Base-by-base conservation (phyloP, 805 yeast genomes). In the Dipodascus geniculatus region DNA sequence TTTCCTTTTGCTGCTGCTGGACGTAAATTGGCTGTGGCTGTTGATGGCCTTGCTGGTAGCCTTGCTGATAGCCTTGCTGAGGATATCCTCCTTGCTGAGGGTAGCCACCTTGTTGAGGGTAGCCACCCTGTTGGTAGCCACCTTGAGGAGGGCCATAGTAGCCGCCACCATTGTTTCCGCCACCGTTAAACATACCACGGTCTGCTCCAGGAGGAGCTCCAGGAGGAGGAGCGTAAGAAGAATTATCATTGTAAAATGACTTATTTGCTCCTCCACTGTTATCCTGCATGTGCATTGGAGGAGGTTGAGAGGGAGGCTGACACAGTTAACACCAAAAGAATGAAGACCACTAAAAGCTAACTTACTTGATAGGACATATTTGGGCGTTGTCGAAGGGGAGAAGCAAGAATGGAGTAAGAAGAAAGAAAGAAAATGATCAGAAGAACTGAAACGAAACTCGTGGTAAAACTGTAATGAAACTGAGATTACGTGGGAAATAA, bases 21-120 rank as follows among this genome's bases (percentile, higher is more conserved):
- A 60, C 63, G 19, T 56, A 57, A 48, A 53, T 52, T 6, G 50
- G 57, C 58, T 51, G 60, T 50, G 52, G 57, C 56, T 28, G 53
- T 33, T 48, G 52, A n/a, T 42, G n/a, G 28, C 49, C 49, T 17
- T 22, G 49, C 31, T 47, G 51, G 8, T 16, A 24, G 38, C 35
- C n/a, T 16, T 49, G 53, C 16, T 48, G 24, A 28, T 54, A 51
- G 6, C 52, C 53, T 8, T 22, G 47, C 50, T 51, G 58, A 8
- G 42, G 55, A 23, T 52, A 49, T n/a, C 56, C 54, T 23, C 51
- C 53, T 48, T 51, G 54, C 48, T 56, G 57, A 47, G 44, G 51
- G 35, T 56, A 54, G 3, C 56, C 57, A 28, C 51, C 54, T 51
- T 55, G 60, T 23, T 22, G 52, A 28, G 24, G 48, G 24, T 52